Percentiles rank a stretch among this genome's conserved stretches.
These are phyloP conservation scores for Nannochloropsis oceanica DNA, from an alignment of 108 stramenopile genomes.

Conservation along the genomic window DNA sequence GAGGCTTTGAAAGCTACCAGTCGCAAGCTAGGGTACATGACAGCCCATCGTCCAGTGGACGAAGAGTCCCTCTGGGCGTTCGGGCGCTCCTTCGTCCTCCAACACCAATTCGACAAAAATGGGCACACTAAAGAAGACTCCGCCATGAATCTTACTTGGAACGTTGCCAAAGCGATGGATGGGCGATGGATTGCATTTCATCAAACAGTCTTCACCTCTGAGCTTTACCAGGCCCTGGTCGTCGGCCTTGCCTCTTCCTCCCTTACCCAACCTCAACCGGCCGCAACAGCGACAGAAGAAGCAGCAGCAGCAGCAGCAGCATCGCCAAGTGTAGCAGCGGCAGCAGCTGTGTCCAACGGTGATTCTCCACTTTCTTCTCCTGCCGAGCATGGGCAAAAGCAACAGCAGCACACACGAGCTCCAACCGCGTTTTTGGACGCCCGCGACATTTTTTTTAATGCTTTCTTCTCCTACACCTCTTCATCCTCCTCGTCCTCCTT, in stretches of 20 bases:
- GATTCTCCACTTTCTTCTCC: too few relatives aligned
- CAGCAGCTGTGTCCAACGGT: too few relatives aligned
- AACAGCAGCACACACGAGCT: too few relatives aligned
- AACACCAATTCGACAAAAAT: not conserved
- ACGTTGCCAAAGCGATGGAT: not conserved
- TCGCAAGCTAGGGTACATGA: not conserved
- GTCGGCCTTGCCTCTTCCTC: not conserved
- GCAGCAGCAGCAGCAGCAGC: too few relatives aligned
- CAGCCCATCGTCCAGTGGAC: not conserved
- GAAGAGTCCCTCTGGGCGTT: not conserved
- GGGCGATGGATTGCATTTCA: not conserved
- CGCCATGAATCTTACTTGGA: not conserved
- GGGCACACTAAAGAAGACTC: not conserved
- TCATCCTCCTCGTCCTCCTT: too few relatives aligned
- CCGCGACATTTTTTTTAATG: too few relatives aligned
- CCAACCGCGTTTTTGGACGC: too few relatives aligned
- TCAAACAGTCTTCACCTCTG: not conserved
- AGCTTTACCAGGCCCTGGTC: not conserved
- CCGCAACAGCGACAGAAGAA: not conserved
- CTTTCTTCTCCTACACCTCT: too few relatives aligned
- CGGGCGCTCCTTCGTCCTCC: not conserved
- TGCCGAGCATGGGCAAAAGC: too few relatives aligned
- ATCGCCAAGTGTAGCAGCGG: too few relatives aligned
- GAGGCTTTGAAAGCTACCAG: not conserved
- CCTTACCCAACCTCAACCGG: not conserved